phyloP scores from a whole-genome alignment of 768 basidiomycete genomes.

The Auriscalpium microsporum region DNA sequence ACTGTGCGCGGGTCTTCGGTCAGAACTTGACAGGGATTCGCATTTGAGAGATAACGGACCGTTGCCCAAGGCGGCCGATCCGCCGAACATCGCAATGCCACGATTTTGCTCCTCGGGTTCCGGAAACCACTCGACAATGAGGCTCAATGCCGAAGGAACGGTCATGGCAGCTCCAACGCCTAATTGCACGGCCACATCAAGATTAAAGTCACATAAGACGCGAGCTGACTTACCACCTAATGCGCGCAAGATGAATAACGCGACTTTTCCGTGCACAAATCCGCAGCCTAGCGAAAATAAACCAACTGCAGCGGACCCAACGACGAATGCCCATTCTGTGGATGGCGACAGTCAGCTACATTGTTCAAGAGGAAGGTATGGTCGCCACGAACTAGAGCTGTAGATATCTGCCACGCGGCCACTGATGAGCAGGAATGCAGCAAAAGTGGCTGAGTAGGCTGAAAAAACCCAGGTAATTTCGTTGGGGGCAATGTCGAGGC shows the following conservation, averaged over 20 bases:
- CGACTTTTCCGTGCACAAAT: background rate
- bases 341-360: background rate
- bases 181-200: background rate
- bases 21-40: background rate
- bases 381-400: background rate
- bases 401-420: background rate
- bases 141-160: slow-evolving; percentile 32
- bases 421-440: slow-evolving; percentile 24
- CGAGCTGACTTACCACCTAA: background rate
- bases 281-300: background rate
- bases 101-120: slow-evolving; percentile 32
- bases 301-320: background rate
- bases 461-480: slow-evolving; percentile 27
- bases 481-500: slow-evolving; percentile 19
- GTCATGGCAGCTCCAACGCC: slow-evolving; percentile 30
- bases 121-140: slow-evolving; percentile 39
- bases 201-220: background rate
- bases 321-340: background rate
- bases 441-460: slow-evolving; percentile 28
- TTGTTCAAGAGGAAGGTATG: background rate
- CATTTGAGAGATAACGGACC: background rate
- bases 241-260: background rate
- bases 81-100: slow-evolving; percentile 25
- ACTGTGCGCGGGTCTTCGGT: background rate
- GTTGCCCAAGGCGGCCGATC: background rate